These are phyloP conservation scores for Suhomyces prunicola DNA, from an alignment of 805 yeast genomes.

Conservation along the genomic window DNA sequence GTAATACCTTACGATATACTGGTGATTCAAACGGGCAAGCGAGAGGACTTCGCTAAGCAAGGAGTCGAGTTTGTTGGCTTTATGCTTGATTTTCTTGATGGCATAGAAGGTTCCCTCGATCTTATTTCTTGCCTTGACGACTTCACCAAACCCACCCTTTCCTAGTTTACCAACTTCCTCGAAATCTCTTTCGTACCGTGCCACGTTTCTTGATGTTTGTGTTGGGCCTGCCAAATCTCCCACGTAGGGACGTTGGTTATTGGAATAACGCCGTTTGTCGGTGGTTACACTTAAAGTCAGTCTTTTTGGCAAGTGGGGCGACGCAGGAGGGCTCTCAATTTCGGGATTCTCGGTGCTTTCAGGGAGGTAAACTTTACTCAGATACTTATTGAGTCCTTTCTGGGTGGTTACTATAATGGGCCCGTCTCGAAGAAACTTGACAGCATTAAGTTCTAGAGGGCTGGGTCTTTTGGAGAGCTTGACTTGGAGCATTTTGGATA, in stretches of 20 bases:
- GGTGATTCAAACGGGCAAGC: slow-evolving; percentile 88
- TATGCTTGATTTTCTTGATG: slow-evolving; percentile 83
- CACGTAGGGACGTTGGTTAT: slow-evolving; percentile 10
- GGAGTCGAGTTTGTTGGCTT: slow-evolving; percentile 72
- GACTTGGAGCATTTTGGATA: slow-evolving; percentile 60
- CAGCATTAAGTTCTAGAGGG: slow-evolving; percentile 81
- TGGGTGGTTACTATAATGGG: slow-evolving; percentile 32
- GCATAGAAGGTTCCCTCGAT: slow-evolving; percentile 96
- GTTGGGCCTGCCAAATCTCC: slow-evolving; percentile 2
- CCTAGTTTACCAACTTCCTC: slow-evolving; percentile 92
- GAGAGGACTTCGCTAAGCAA: slow-evolving; percentile 89
- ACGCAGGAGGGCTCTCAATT: not conserved
- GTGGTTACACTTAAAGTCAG: not conserved
- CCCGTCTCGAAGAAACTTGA: slow-evolving; percentile 75
- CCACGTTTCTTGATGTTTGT: slow-evolving; percentile 26
- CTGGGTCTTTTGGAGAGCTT: slow-evolving; percentile 72
- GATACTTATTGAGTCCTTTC: not conserved
- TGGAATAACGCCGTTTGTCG: slow-evolving; percentile 21
- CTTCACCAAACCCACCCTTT: slow-evolving; percentile 96
- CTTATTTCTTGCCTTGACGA: slow-evolving; percentile 91
- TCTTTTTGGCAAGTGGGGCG: not conserved
- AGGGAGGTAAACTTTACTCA: not conserved
- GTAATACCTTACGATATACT: slow-evolving; percentile 91
- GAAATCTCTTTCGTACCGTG: slow-evolving; percentile 88
- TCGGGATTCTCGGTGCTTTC: not conserved